phyloP scores from a whole-genome alignment of 306 rosid species.

The Vicia villosa region DNA sequence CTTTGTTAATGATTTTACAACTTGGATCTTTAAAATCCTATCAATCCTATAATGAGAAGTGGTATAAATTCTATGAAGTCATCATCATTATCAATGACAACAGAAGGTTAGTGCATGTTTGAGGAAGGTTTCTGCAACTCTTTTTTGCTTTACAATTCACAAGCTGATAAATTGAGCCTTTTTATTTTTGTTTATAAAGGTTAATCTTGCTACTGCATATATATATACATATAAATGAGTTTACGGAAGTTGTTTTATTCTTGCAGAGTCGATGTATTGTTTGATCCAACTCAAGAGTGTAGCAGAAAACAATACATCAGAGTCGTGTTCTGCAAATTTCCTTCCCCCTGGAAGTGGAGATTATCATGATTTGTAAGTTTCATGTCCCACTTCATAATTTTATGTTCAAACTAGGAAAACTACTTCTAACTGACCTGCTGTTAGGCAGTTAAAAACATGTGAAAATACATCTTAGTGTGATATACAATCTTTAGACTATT shows the following conservation, averaged over 20 bases:
- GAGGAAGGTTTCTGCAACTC: slow-evolving; percentile 13
- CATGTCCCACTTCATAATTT: slow-evolving; percentile 1
- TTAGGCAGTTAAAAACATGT: slow-evolving; percentile 20
- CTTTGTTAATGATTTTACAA: too few species aligned
- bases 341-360: slow-evolving; percentile 82
- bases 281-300: slow-evolving; percentile 79
- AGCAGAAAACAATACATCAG: slow-evolving; percentile 60
- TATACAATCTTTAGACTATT: not conserved
- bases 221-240: slow-evolving; percentile 17
- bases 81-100: slow-evolving; percentile 47
- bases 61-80: too few species aligned
- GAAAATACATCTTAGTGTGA: slow-evolving; percentile 17
- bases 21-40: too few species aligned
- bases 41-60: too few species aligned
- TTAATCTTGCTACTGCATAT: slow-evolving; percentile 7
- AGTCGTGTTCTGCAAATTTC: slow-evolving; percentile 59
- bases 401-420: not conserved
- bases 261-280: slow-evolving; percentile 80
- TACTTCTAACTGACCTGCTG: slow-evolving; percentile 29
- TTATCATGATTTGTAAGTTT: slow-evolving; percentile 84
- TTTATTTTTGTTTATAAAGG: slow-evolving; percentile 7
- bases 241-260: slow-evolving; percentile 26
- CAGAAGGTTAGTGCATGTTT: slow-evolving; percentile 67
- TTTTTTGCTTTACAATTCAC: slow-evolving; percentile 20
- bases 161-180: slow-evolving; percentile 11